phyloP scores from a whole-genome alignment of 148 eudicot species.

The Vaccinium darrowii region DNA sequence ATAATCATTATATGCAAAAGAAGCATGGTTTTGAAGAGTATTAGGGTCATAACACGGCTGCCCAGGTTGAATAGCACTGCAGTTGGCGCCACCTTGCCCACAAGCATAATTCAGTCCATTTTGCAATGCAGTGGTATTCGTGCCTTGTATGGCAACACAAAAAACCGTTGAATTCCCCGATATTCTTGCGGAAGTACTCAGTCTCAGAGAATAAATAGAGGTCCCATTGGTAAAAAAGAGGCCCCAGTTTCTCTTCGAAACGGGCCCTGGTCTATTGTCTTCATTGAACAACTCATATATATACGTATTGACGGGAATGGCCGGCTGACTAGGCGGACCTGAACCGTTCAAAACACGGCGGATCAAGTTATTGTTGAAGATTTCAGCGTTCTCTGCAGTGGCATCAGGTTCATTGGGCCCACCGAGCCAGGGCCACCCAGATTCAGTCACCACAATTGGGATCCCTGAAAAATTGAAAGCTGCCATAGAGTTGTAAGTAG shows the following conservation, averaged over 20 bases:
- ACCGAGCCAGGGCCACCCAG: constrained; percentile 92
- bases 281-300: constrained; percentile 88
- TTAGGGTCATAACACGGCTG: constrained; percentile 76
- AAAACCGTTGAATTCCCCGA: constrained; percentile 57
- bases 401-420: constrained; percentile 79
- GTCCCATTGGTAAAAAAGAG: constrained; percentile 65
- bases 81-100: constrained; percentile 83
- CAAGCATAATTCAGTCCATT: constrained; percentile 92
- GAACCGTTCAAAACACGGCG: constrained; percentile 71
- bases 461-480: constrained; percentile 61
- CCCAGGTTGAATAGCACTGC: constrained; percentile 80
- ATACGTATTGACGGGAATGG: constrained; percentile 70
- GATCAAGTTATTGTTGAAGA: constrained; percentile 69
- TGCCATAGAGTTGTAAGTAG: constrained; percentile 76
- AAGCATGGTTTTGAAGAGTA: constrained; percentile 83
- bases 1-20: constrained; percentile 92
- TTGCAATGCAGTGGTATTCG: constrained; percentile 54
- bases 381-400: constrained; percentile 65
- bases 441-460: constrained; percentile 83
- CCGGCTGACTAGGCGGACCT: constrained; percentile 84
- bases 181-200: constrained; percentile 34
- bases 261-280: constrained; percentile 71
- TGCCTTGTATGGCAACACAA: constrained; percentile 68
- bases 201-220: constrained; percentile 62
- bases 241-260: constrained; percentile 81